Evolutionary conservation across 495 filamentous ascomycete genomes (phyloP).

Genomic region (Trichoderma erinaceum): DNA sequence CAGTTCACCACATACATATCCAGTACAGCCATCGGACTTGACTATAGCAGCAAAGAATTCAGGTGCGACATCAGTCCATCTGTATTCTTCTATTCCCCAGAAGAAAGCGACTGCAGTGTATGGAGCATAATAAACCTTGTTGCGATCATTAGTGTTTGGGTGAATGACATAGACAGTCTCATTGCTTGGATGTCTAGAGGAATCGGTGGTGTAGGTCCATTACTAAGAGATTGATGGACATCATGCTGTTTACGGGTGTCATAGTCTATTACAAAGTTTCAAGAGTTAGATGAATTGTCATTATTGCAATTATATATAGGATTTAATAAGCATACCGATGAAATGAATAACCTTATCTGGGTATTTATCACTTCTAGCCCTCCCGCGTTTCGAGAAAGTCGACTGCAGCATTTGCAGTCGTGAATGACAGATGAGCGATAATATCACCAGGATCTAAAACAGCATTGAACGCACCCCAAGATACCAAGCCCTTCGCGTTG

Average conservation of each 20-base stretch:
- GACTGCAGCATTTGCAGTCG: background rate
- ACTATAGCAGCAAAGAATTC: background rate
- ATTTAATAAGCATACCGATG: background rate
- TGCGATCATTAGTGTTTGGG: background rate
- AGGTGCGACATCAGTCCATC: background rate
- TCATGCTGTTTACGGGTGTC: background rate
- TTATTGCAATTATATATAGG: background rate
- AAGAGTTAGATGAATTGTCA: background rate
- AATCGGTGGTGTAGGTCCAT: background rate
- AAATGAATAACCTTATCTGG: background rate
- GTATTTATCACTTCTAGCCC: background rate
- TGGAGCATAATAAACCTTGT: background rate
- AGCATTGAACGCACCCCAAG: background rate
- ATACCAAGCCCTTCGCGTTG: background rate
- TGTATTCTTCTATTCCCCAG: background rate
- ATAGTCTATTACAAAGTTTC: background rate
- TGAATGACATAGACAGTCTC: background rate
- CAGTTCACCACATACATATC: background rate
- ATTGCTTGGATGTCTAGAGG: background rate
- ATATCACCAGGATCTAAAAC: background rate
- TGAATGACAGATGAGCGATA: background rate
- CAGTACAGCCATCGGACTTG: background rate
- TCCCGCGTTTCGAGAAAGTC: background rate
- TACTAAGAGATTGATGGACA: background rate
- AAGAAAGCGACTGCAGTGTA: background rate